phyloP scores from a whole-genome alignment of 2,329 filamentous ascomycete species.

The Nannizzia gypsea region DNA sequence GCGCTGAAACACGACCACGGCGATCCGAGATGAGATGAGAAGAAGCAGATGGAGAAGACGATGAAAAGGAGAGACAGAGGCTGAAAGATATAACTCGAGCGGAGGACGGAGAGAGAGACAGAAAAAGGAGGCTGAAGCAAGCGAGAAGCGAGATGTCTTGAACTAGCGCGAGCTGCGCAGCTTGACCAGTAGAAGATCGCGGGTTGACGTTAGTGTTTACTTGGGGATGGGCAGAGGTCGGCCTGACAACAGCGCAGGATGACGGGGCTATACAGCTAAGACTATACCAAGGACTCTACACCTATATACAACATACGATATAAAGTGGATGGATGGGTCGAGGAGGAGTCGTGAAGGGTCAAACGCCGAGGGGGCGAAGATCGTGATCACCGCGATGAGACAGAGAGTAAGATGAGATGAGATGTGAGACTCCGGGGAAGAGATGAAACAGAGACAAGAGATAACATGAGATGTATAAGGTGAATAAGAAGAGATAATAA shows the following conservation, averaged over 20 bases:
- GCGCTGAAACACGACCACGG: neutral
- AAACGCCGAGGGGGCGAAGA: neutral
- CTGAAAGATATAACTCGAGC: neutral
- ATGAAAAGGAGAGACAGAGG: neutral
- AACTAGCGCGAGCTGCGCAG: neutral
- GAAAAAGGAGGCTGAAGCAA: conserved; percentile 6
- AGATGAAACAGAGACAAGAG: neutral
- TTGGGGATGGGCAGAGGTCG: neutral
- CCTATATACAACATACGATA: no score
- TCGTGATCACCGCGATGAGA: neutral
- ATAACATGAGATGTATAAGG: neutral
- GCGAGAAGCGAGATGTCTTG: conserved; percentile 6
- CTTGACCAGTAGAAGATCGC: neutral
- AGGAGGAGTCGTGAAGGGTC: no score
- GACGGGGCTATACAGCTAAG: no score
- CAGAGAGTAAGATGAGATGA: conserved; percentile 8
- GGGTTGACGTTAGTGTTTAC: neutral
- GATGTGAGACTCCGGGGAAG: neutral
- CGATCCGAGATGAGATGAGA: neutral
- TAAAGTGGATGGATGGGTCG: neutral
- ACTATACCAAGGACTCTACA: no score
- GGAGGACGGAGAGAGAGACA: neutral
- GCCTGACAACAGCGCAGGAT: neutral
- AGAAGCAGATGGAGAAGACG: neutral
- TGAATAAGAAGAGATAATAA: neutral